Base-by-base conservation (phyloP, 495 filamentous ascomycete genomes). In the Neurospora sp. region DNA sequence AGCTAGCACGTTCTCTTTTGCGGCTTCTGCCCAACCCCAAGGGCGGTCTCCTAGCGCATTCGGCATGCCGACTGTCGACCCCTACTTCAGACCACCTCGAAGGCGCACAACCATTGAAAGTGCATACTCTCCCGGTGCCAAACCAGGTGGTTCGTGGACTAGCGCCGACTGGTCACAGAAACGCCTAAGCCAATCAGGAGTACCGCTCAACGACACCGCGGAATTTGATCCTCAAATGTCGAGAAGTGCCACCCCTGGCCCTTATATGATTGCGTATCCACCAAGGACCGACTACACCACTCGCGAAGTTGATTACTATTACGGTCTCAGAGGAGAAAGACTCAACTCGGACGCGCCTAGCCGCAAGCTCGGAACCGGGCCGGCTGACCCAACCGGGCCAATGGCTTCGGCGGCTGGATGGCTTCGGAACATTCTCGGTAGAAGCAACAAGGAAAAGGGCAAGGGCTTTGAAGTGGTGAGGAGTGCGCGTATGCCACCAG, bases 381-480 rank as follows among this genome's bases (percentile, higher is more conserved):
- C 96, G 2, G 94, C 95, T 21, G 96, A 99, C 82, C 96, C 96
- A 7, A 97, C 94, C 40, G 91, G 93, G 0, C 94, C 95, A 3
- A 92, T 96, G 15, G 90, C 92, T 5, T 93, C 92, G 10, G 94
- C 96, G 2, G 90, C 92, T 4, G 93, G 93, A 1, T 99, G 94
- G 92, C 88, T 99, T 81, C 90, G 92, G 76, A 86, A 86, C 42
- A 82, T 97, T 39, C 88, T 97, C 73, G 90, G 90, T 38, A 92
- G 91, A 9, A 94, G 96, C 80, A 92, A 88, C 4, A 97, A 96
- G 76, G 93, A 96, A 59, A 96, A 89, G 77, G 92, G 91, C 38
- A 98, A 97, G 81, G 96, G 96, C 0, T 99, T 99, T 73, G 96
- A 97, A 79, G 96, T 99, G 19, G 96, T 98, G 15, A 86, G 96